phyloP scores from a whole-genome alignment of 176 grass and related monocot genomes.

The Luzula sylvatica region DNA sequence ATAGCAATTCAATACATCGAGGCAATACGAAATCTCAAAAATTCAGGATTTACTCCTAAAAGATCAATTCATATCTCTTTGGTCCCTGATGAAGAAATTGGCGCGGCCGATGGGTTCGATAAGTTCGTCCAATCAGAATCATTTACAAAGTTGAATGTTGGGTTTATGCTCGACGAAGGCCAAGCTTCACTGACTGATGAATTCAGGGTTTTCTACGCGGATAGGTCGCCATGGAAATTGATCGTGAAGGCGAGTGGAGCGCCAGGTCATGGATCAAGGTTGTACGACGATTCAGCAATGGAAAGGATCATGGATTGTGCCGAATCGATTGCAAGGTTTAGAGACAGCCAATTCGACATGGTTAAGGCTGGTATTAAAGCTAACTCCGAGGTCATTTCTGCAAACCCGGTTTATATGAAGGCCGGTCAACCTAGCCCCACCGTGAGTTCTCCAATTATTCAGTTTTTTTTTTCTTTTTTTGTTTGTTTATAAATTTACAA shows the following conservation, averaged over 20 bases:
- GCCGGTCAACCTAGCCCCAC: slow-evolving; percentile 66
- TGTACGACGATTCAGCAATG: slow-evolving; percentile 69
- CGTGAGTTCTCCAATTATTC: slow-evolving; percentile 35
- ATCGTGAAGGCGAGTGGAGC: slow-evolving; percentile 59
- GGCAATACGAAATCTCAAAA: slow-evolving; percentile 54
- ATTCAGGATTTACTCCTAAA: slow-evolving; percentile 41
- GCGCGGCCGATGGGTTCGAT: slow-evolving; percentile 35
- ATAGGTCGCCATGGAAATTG: slow-evolving; percentile 47
- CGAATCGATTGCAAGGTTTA: slow-evolving; percentile 48
- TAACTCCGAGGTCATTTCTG: slow-evolving; percentile 51
- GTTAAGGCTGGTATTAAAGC: slow-evolving; percentile 48
- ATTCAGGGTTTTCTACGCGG: slow-evolving; percentile 80
- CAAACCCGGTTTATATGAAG: slow-evolving; percentile 79
- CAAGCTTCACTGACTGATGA: slow-evolving; percentile 69
- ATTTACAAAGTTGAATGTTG: slow-evolving; percentile 56
- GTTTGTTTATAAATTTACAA: neutral
- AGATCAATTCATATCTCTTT: slow-evolving; percentile 78
- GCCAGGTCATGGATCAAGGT: slow-evolving; percentile 56
- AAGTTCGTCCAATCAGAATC: slow-evolving; percentile 49
- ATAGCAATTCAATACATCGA: slow-evolving; percentile 88
- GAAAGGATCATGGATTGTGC: slow-evolving; percentile 71
- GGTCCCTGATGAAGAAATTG: slow-evolving; percentile 82
- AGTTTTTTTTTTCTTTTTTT: neutral
- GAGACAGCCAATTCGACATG: slow-evolving; percentile 48
- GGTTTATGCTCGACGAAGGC: slow-evolving; percentile 82